Percentiles rank a stretch among this genome's conserved stretches.
Conservation (phyloP, 257 asterid genomes). For the Ligustrum vulgare region DNA sequence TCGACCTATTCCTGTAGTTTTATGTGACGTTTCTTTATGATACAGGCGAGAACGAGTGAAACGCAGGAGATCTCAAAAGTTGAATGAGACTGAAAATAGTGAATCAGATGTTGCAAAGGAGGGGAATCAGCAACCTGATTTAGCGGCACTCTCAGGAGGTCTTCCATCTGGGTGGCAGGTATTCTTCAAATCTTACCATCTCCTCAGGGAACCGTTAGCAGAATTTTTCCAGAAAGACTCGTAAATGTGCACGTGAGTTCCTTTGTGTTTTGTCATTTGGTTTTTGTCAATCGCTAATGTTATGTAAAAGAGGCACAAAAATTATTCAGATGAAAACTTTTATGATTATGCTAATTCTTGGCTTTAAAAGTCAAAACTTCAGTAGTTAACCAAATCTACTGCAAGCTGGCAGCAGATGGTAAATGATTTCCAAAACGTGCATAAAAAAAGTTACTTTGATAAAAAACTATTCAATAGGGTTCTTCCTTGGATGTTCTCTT, state of each 20-base stretch:
- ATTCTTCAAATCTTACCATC: conserved; percentile 7
- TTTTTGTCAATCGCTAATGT: background rate
- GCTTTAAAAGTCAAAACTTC: too few relatives aligned
- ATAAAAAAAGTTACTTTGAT: background rate
- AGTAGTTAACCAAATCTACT: too few relatives aligned
- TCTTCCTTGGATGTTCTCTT: background rate
- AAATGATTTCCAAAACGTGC: background rate
- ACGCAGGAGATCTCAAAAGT: conserved; percentile 67
- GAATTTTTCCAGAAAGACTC: background rate
- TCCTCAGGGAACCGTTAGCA: conserved; percentile 1
- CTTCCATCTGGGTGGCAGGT: conserved; percentile 99
- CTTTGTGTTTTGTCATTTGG: background rate
- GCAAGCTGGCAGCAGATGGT: background rate
- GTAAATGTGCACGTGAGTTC: background rate
- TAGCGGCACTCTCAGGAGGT: conserved; percentile 59
- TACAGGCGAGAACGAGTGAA: conserved; percentile 96
- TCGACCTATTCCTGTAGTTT: background rate
- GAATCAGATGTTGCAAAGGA: conserved; percentile 40
- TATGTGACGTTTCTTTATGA: conserved; percentile 26
- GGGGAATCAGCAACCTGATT: conserved; percentile 52
- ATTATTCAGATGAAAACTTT: background rate
- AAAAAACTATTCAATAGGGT: background rate
- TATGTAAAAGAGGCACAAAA: background rate
- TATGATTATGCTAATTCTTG: too few relatives aligned
- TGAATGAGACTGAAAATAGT: conserved; percentile 43